These are phyloP conservation scores for Neofusicoccum sp. DNA, from an alignment of 2,329 filamentous ascomycete genomes.

Conservation along the genomic window DNA sequence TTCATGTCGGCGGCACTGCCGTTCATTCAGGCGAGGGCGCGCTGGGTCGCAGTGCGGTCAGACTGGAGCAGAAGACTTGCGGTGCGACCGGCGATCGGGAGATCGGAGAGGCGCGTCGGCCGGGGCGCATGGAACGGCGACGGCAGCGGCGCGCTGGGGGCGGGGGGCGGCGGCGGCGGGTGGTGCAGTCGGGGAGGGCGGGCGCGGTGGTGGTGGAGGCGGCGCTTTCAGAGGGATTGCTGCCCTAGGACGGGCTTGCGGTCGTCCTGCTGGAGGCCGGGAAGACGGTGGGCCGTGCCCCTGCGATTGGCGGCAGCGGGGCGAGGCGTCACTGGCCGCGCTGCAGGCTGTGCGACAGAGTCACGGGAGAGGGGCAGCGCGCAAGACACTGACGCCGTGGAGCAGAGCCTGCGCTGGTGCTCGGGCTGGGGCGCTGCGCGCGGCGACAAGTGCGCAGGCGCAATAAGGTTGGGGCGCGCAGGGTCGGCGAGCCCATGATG, in stretches of 20 bases:
- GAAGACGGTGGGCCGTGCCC: slow-evolving; percentile 14
- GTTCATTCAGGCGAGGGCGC: slow-evolving; percentile 15
- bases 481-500: no score
- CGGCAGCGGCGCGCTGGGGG: slow-evolving; percentile 1
- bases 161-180: slow-evolving; percentile 22
- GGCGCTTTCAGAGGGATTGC: slow-evolving; percentile 25
- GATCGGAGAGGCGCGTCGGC: slow-evolving; percentile 26
- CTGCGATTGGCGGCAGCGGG: slow-evolving; percentile 17
- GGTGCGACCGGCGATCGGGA: slow-evolving; percentile 21
- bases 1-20: slow-evolving; percentile 49
- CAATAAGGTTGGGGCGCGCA: no score
- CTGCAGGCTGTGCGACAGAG: slow-evolving; percentile 12
- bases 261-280: slow-evolving; percentile 12
- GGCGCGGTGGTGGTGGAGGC: slow-evolving; percentile 26
- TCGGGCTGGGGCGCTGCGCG: no score
- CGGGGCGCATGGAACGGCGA: slow-evolving; percentile 29
- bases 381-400: no score
- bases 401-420: no score
- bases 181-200: slow-evolving; percentile 20
- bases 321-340: slow-evolving; percentile 11
- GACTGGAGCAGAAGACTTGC: neutral
- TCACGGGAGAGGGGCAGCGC: slow-evolving; percentile 16
- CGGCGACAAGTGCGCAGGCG: no score
- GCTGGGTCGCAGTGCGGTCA: slow-evolving; percentile 15
- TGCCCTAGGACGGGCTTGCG: slow-evolving; percentile 13